phyloP scores from a whole-genome alignment of 208 protist species.

The Herpetomonas tarakana region DNA sequence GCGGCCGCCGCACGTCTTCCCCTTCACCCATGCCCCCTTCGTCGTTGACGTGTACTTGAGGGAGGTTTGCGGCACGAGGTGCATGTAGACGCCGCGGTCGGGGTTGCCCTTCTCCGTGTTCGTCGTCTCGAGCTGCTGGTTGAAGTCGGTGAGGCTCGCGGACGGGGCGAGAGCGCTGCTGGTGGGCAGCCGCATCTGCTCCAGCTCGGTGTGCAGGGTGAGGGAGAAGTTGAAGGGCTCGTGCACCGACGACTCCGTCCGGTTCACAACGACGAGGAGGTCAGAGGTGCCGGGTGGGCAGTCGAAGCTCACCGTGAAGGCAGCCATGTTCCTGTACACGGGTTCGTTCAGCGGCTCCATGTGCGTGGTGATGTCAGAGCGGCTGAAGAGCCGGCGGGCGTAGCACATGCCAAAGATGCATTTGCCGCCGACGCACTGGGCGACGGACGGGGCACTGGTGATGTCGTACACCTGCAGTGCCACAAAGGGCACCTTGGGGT shows the following conservation, averaged over 20 bases:
- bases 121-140: constrained; percentile 24
- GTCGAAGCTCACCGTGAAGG: constrained; percentile 78
- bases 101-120: constrained; percentile 21
- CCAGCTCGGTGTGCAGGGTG: constrained; percentile 80
- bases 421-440: constrained; percentile 44
- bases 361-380: constrained; percentile 42
- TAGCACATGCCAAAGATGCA: constrained; percentile 73
- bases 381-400: constrained; percentile 60
- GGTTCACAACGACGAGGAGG: constrained; percentile 59
- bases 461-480: constrained; percentile 77
- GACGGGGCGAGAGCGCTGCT: not conserved
- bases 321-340: constrained; percentile 51
- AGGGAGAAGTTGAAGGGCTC: constrained; percentile 70
- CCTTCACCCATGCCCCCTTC: constrained; percentile 59
- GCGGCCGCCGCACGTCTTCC: constrained; percentile 70
- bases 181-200: constrained; percentile 37
- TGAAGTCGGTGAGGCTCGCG: constrained; percentile 4
- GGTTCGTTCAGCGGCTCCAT: constrained; percentile 62
- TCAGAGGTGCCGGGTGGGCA: constrained; percentile 67
- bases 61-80: constrained; percentile 52
- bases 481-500: constrained; percentile 38
- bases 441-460: constrained; percentile 64
- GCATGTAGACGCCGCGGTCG: constrained; percentile 69
- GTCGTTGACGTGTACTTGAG: constrained; percentile 40
- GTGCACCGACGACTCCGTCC: constrained; percentile 12